These are phyloP conservation scores for Candida chauliodis DNA, from an alignment of 805 yeast genomes.

Conservation along the genomic window DNA sequence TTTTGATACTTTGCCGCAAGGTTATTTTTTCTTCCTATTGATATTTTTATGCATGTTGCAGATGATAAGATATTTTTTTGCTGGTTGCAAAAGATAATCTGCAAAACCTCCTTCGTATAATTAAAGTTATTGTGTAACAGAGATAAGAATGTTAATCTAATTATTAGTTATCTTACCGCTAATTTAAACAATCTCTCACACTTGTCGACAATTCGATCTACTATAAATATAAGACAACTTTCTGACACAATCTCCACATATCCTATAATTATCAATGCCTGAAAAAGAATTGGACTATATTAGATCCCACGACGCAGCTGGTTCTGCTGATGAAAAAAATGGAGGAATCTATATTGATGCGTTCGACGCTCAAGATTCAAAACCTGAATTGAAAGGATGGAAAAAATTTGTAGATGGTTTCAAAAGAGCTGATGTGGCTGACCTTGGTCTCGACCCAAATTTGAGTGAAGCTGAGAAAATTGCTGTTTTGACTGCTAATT, in stretches of 20 bases:
- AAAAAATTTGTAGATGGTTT: constrained; percentile 28
- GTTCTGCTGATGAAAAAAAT: constrained; percentile 35
- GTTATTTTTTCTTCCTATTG: background rate
- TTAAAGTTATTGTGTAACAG: background rate
- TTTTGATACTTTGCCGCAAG: background rate
- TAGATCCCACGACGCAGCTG: constrained; percentile 33
- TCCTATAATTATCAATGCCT: constrained; percentile 21
- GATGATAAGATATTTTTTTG: background rate
- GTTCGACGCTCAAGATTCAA: constrained; percentile 14
- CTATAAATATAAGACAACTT: background rate
- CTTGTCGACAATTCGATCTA: too few species aligned
- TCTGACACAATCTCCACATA: background rate
- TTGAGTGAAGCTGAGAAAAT: constrained; percentile 24
- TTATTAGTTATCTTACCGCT: background rate
- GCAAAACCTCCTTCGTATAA: too few species aligned
- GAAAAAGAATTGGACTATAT: constrained; percentile 41
- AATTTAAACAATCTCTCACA: too few species aligned
- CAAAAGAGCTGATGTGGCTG: constrained; percentile 32
- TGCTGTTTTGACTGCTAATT: constrained; percentile 40
- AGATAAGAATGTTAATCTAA: background rate
- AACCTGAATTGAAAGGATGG: constrained; percentile 18
- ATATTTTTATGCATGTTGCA: background rate
- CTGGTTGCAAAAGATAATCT: too few species aligned
- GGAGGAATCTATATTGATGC: constrained; percentile 13
- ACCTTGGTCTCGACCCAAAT: constrained; percentile 37